phyloP scores from a whole-genome alignment of 495 filamentous ascomycete species.

The Glutinoglossum americanum region DNA sequence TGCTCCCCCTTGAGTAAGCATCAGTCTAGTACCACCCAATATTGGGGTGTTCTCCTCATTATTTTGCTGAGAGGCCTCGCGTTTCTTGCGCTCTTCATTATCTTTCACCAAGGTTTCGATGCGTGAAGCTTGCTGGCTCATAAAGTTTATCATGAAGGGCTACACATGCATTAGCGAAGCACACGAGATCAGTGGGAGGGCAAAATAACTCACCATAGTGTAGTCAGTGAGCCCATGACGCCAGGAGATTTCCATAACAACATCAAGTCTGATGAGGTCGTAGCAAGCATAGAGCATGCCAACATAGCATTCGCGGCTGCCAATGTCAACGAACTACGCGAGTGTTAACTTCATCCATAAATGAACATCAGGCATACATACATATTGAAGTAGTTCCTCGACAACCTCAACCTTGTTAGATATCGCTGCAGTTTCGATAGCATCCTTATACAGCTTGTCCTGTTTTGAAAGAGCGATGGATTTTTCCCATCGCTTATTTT shows the following conservation, averaged over 20 bases:
- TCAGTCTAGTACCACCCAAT: constrained; percentile 71
- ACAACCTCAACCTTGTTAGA: constrained; percentile 79
- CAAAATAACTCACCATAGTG: constrained; percentile 44
- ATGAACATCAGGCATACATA: constrained; percentile 33
- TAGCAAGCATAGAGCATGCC: constrained; percentile 99
- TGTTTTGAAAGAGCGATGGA: constrained; percentile 98
- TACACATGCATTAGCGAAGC: constrained; percentile 7
- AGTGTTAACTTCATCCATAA: background rate
- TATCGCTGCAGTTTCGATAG: constrained; percentile 95
- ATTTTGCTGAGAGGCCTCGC: constrained; percentile 67
- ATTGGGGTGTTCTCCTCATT: constrained; percentile 88
- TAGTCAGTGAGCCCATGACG: constrained; percentile 87
- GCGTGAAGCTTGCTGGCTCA: constrained; percentile 72
- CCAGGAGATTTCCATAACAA: constrained; percentile 94
- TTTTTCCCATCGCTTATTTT: constrained; percentile 99
- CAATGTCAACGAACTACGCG: constrained; percentile 88
- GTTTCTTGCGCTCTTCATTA: constrained; percentile 88
- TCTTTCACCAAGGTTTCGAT: constrained; percentile 77
- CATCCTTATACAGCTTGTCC: constrained; percentile 98
- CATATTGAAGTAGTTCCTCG: constrained; percentile 87
- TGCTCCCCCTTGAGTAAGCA: constrained; percentile 79
- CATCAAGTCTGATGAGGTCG: constrained; percentile 79
- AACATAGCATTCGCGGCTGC: constrained; percentile 95
- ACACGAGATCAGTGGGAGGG: background rate
- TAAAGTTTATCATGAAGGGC: constrained; percentile 97